phyloP scores from a whole-genome alignment of 176 grass and related monocot genomes.

The Aegilops speltoides region DNA sequence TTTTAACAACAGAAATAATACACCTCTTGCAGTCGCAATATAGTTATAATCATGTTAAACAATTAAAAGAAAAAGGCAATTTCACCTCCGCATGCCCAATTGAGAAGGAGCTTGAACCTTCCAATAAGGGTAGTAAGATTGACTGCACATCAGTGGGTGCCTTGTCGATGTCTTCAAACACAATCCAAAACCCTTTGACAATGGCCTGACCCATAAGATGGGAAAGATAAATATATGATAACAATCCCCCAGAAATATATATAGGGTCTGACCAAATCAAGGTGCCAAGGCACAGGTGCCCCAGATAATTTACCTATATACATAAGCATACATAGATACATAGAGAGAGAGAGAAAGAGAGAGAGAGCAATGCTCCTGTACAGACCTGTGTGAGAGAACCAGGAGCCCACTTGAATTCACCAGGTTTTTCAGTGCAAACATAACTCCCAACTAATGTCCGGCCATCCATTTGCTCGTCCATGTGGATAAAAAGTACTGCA shows the following conservation, averaged over 20 bases:
- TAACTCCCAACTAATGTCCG: constrained; percentile 89
- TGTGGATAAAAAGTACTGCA: constrained; percentile 88
- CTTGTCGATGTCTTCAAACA: constrained; percentile 97
- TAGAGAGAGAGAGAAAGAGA: too few relatives aligned
- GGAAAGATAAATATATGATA: constrained; percentile 10
- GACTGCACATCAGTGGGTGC: constrained; percentile 87
- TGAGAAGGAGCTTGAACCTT: constrained; percentile 75
- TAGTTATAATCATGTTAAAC: constrained; percentile 13
- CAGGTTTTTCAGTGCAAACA: constrained; percentile 77
- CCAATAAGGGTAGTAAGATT: constrained; percentile 81
- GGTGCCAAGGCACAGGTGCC: too few relatives aligned
- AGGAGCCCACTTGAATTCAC: constrained; percentile 95
- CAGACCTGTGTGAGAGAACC: constrained; percentile 93
- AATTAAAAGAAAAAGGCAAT: constrained; percentile 10
- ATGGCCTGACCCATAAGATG: constrained; percentile 53
- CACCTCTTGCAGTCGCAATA: neutral
- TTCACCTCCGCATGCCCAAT: constrained; percentile 84
- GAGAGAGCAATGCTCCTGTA: constrained; percentile 2
- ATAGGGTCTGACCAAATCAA: too few relatives aligned
- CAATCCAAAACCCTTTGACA: constrained; percentile 87
- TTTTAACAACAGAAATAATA: constrained; percentile 16
- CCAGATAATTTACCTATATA: too few relatives aligned
- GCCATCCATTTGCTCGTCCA: constrained; percentile 96
- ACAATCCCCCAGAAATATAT: too few relatives aligned
- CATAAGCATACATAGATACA: too few relatives aligned